Evolutionary conservation across 176 grass and related monocot genomes (phyloP), one percentile per base, ranked within the genome.

Genomic region (Zizania latifolia): DNA sequence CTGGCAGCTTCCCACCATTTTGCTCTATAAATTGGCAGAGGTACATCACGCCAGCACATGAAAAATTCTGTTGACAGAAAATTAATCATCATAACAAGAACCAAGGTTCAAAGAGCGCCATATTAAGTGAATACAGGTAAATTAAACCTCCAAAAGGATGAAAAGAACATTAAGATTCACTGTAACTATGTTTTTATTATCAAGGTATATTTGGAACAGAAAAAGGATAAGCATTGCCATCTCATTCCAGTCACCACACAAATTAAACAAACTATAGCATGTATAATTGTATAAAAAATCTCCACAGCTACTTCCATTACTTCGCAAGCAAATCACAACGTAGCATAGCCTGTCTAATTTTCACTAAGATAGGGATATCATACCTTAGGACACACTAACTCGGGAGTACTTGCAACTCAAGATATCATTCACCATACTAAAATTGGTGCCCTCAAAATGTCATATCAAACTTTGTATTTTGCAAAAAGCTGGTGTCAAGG

Each of bases 1-100:
- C 90, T 0, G 93, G 93, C 65, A 97, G 87, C 79, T 93, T 93
- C 58, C 93, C 90, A 86, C 93, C 90, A 86, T 82, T 97, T 58
- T 92, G 85, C 74, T 97, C 93, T 59, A 93, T 89, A 83, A 93
- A 97, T 80, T 93, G 90, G 77, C 90, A 97, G 32, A 97, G 93
- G 64, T 97, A 97, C 93, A 97, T 97, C 44, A 97, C 90, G 79
- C 93, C 93, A 16, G 87, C 85, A 55, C 84, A 93, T 61, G 93
- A 93, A 72, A 93, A 90, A 44, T 97, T 92, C 93, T 97, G 82
- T 73, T 72, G 65, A 66, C 11, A 87, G 8, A 81, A 62, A 15
- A 69, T 84, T 33, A 71, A 43, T 50, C 40, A 81, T 44, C 2
- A 50, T 70, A 63, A 73, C 33, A 35, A 40, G 45, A 65, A 48